phyloP scores from a whole-genome alignment of 306 rosid genomes.

The Prunus persica region DNA sequence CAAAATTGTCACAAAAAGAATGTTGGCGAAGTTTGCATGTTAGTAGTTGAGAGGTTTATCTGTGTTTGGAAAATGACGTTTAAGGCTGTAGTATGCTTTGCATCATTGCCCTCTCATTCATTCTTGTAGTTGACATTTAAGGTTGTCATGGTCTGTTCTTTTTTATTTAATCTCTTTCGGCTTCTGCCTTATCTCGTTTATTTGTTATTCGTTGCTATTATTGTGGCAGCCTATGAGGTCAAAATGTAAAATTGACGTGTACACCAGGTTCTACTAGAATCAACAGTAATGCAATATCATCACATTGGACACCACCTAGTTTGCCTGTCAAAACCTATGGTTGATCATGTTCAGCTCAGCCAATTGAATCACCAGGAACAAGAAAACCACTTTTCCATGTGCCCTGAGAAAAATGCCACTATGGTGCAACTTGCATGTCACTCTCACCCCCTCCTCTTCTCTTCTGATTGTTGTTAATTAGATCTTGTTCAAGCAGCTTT shows the following conservation, averaged over 20 bases:
- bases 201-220: background rate
- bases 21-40: background rate
- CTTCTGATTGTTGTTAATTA: too few species aligned
- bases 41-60: background rate
- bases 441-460: too few species aligned
- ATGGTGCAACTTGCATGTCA: too few species aligned
- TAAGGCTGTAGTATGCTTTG: conserved; percentile 6
- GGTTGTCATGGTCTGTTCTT: background rate
- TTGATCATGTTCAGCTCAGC: too few species aligned
- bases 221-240: background rate
- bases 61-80: conserved; percentile 14
- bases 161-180: conserved; percentile 3
- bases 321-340: too few species aligned
- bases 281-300: background rate
- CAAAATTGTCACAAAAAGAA: too few species aligned
- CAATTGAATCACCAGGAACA: too few species aligned
- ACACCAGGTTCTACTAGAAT: background rate
- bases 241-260: background rate
- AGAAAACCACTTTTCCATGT: too few species aligned
- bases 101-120: background rate
- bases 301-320: too few species aligned
- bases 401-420: too few species aligned
- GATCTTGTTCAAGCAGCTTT: too few species aligned
- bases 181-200: background rate
- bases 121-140: background rate